Evolutionary conservation across 176 grass and related monocot genomes (phyloP).

Genomic region (Eragrostis curvula): DNA sequence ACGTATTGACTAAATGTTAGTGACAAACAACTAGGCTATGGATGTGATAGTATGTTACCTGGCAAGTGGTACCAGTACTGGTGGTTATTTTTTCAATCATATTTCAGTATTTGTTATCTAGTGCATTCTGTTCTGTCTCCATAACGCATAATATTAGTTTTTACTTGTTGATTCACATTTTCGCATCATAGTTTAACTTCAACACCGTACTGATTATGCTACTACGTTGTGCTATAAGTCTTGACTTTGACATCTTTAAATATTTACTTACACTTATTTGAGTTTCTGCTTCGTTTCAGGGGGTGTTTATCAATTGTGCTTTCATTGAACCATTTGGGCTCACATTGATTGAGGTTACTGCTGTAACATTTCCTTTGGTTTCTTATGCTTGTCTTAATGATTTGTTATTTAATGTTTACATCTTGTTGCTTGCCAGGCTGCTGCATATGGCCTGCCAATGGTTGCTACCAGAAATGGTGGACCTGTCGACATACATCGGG

Average conservation of each 20-base stretch:
- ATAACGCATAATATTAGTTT: neutral
- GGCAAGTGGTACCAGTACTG: neutral
- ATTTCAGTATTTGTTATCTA: conserved; percentile 5
- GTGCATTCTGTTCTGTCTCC: conserved; percentile 14
- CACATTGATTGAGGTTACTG: conserved; percentile 94
- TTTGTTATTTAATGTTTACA: conserved; percentile 36
- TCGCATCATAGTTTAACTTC: neutral
- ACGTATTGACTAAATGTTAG: conserved; percentile 1
- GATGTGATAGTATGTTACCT: neutral
- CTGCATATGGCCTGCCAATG: conserved; percentile 87
- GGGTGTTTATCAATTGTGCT: conserved; percentile 97
- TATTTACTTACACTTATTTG: conserved; percentile 8
- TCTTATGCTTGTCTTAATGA: conserved; percentile 7
- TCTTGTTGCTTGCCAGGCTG: conserved; percentile 65
- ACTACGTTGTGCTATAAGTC: conserved; percentile 1
- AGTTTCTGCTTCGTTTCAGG: conserved; percentile 59
- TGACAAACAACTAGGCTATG: neutral
- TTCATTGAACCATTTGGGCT: conserved; percentile 99
- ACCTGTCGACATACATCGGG: conserved; percentile 83
- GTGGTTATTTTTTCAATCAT: neutral
- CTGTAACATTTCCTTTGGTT: conserved; percentile 28
- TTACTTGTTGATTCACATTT: neutral
- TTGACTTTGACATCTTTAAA: neutral
- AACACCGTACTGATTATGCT: conserved; percentile 9
- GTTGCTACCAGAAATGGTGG: conserved; percentile 87